phyloP scores from a whole-genome alignment of 768 basidiomycete genomes.

The Termitomyces sp. region DNA sequence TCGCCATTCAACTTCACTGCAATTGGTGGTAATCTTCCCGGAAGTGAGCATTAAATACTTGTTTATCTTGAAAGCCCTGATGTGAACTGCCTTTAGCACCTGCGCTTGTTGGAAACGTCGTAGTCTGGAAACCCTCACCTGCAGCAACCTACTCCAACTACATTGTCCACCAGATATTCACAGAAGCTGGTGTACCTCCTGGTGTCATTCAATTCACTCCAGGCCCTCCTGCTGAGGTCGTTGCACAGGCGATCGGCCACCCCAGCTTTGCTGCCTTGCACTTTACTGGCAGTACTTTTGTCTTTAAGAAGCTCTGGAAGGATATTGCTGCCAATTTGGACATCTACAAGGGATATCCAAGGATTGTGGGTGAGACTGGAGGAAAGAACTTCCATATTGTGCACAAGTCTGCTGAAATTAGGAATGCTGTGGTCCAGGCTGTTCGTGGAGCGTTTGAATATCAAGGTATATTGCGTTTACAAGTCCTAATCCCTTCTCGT shows the following conservation, averaged over 20 bases:
- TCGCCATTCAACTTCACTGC: conserved; percentile 99
- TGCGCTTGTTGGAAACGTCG: conserved; percentile 91
- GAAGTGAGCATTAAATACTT: conserved; percentile 22
- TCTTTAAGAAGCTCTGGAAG: conserved; percentile 97
- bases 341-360: conserved; percentile 83
- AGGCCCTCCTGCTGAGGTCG: conserved; percentile 81
- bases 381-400: conserved; percentile 99
- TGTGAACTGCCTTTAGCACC: conserved; percentile 48
- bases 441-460: conserved; percentile 94
- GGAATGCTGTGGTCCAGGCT: conserved; percentile 86
- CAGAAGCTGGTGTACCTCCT: conserved; percentile 91
- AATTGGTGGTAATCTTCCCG: conserved; percentile 93
- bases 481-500: not conserved
- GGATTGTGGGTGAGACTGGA: conserved; percentile 97
- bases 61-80: not conserved
- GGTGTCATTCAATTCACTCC: conserved; percentile 98
- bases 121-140: conserved; percentile 97
- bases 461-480: conserved; percentile 52
- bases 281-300: conserved; percentile 93
- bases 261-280: conserved; percentile 83
- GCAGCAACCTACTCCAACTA: conserved; percentile 95
- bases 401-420: conserved; percentile 82
- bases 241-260: conserved; percentile 78
- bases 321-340: conserved; percentile 89
- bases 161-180: conserved; percentile 83